Evolutionary conservation across 768 basidiomycete species (phyloP), one percentile per base, ranked within the genome.

Genomic region (Clitopilus passeckerianus): DNA sequence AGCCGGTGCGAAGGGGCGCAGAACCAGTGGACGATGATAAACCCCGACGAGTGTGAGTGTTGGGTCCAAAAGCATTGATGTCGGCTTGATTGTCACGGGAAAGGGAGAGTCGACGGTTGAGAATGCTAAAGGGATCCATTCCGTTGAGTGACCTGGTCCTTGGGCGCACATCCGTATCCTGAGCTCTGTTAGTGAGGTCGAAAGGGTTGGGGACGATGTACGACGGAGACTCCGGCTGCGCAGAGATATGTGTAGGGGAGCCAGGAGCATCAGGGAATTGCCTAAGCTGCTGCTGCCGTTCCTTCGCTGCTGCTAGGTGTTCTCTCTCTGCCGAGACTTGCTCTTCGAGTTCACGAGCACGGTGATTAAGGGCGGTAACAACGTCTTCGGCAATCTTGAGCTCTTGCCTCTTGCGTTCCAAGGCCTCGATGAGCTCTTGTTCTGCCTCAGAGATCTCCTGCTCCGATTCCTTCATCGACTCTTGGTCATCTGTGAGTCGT

Each of bases 301-400:
- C 85, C 64, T 83, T 84, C 35, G 84, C 77, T n/a, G 71, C 68
- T 62, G 72, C 77, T 59, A 95, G 73, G 57, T 78, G 78, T 63
- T 83, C 83, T 72, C 80, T 86, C 71, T 86, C 85, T 59, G 81
- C 77, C 33, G 81, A 77, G 34, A 94, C 78, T 65, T 75, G 81
- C 53, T 87, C 86, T 71, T 95, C 92, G 58, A 94, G 73, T 65
- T 89, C 89, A 61, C 84, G 81, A 50, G 89, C 85, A 54, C 87
- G 85, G 34, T 78, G 76, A 67, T 81, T 86, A 34, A 91, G 77
- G 9, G 83, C 78, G 52, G 78, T 73, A 18, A 91, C 77, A 15
- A 85, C 77, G 55, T 90, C 89, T 69, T 94, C 90, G 23, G 86
- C 72, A n/a, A 69, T 71, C 64, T 81, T 81, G 53, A 86, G 81